Percentiles rank a stretch among this genome's conserved stretches.
These are phyloP conservation scores for Penicillium sp. DNA, from an alignment of 2,329 filamentous ascomycete genomes.

Conservation along the genomic window DNA sequence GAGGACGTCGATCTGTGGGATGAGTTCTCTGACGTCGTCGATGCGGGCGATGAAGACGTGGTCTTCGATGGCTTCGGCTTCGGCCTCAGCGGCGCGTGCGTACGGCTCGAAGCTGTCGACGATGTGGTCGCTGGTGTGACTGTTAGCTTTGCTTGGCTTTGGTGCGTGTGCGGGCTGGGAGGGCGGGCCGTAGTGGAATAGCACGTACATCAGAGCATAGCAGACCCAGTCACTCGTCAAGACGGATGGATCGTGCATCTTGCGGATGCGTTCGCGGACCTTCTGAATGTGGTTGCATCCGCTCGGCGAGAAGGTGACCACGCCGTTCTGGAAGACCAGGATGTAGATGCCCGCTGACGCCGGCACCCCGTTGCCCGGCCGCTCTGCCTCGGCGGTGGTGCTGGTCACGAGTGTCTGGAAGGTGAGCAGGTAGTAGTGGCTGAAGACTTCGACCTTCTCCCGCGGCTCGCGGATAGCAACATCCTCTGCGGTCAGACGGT, in stretches of 20 bases:
- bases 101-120: conserved; percentile 89
- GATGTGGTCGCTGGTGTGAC: conserved; percentile 80
- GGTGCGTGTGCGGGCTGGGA: background rate
- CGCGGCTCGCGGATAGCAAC: conserved; percentile 90
- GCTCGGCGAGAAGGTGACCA: conserved; percentile 87
- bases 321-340: conserved; percentile 88
- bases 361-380: conserved; percentile 71
- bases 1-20: conserved; percentile 79
- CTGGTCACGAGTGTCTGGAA: conserved; percentile 82
- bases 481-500: conserved; percentile 91
- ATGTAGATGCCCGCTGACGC: conserved; percentile 93
- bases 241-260: conserved; percentile 85
- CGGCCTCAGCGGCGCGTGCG: conserved; percentile 75
- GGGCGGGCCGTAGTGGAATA: background rate
- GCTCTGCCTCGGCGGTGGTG: conserved; percentile 67
- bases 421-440: conserved; percentile 93
- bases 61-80: conserved; percentile 90
- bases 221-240: conserved; percentile 97
- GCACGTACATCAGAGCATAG: conserved; percentile 83
- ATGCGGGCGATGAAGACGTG: conserved; percentile 86
- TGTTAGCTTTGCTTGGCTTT: background rate
- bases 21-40: conserved; percentile 79
- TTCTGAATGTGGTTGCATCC: conserved; percentile 79
- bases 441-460: conserved; percentile 96
- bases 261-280: conserved; percentile 82